Evolutionary conservation across 257 asterid species (phyloP), one percentile per base, ranked within the genome.

Genomic region (Scutellaria baicalensis): DNA sequence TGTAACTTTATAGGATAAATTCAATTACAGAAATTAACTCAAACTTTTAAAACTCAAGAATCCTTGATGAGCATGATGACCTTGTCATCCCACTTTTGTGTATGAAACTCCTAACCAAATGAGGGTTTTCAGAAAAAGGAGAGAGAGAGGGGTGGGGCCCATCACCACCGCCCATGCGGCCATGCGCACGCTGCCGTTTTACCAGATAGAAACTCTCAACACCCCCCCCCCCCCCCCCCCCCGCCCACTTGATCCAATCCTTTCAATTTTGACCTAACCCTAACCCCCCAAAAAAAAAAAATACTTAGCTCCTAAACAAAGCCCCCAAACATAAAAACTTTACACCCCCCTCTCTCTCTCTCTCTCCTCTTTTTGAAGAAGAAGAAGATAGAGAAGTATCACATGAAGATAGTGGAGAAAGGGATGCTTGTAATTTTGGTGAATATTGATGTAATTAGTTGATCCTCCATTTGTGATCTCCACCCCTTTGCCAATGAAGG

Each of bases 261-360:
- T 63, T 48, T 74, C 64, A 36, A 44, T 55, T 62, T 40, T 74
- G 77, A 83, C 89, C 92, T 81, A 90, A 81, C 89, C 88, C 87
- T 79, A 74, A 77, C 70, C 70, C 68, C 54, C 8, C 58, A 36
- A 38, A 21, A 35, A 2, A 45, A 71, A 31, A 40, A 54, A 35
- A 27, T 61, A 51, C 66, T 64, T 68, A 56, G 72, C 50, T 52
- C 50, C 72, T 9, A 27, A 27, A 4, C 33, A 27, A 20, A 47
- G 16, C 59, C 74, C 80, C 31, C 66, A 72, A 60, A 73, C 76
- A 75, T 58, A 40, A 65, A 59, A 52, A 31, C 31, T 61, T 66
- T 84, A 69, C 50, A 45, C 35, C 65, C 27, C 48, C 52, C 75
- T 56, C 77, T 68, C 65, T 55, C 75, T 61, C 64, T 69, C 80